Conservation (phyloP, 305 asterid species). For the Fraxinus ornus region DNA sequence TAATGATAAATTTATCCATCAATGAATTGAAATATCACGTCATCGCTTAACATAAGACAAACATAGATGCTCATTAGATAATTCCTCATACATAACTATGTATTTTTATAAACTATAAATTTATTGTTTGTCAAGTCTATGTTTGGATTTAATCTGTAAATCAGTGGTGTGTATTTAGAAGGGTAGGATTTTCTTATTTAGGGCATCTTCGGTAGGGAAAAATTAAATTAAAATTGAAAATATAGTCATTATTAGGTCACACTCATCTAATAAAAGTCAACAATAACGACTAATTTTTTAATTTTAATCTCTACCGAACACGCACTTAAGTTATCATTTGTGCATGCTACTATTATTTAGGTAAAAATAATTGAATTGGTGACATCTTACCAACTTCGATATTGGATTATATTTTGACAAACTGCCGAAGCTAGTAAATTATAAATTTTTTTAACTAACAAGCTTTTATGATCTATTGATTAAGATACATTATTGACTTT, state of each 20-base stretch:
- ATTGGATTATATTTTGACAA: neutral
- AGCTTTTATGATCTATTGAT: neutral
- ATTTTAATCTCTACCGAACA: too few species aligned
- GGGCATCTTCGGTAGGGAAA: too few species aligned
- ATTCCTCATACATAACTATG: neutral
- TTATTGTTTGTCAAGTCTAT: neutral
- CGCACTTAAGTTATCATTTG: neutral
- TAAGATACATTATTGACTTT: neutral
- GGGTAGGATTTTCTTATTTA: neutral
- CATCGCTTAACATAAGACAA: neutral
- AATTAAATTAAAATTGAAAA: too few species aligned
- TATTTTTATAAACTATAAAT: too few species aligned
- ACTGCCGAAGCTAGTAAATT: neutral
- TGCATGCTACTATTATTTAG: neutral
- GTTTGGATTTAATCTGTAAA: neutral
- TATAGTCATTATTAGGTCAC: too few species aligned
- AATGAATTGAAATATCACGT: neutral
- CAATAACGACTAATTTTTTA: too few species aligned
- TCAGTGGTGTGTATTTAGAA: neutral
- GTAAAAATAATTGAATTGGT: neutral
- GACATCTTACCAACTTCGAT: neutral
- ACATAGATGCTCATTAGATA: neutral
- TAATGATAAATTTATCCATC: neutral
- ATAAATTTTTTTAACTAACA: neutral
- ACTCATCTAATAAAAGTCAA: too few species aligned